A percentile compares a stretch with the other conserved stretches of the same genome.
Conservation (phyloP, 202 grass and related monocot genomes). For the Eragrostis tef region DNA sequence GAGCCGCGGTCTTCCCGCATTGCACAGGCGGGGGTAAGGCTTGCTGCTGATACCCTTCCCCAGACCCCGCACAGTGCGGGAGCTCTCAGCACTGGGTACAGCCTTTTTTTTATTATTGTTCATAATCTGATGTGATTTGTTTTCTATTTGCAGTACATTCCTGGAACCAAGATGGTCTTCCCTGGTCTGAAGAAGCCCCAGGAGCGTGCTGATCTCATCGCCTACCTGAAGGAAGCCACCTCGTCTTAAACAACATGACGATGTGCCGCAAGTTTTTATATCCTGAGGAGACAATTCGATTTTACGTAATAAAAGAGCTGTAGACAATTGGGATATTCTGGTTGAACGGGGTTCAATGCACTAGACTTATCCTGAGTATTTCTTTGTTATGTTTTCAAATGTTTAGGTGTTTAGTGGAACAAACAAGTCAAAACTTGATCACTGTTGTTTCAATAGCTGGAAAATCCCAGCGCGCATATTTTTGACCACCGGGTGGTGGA, state of each 20-base stretch:
- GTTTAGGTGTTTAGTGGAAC: conserved; percentile 52
- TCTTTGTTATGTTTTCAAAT: conserved; percentile 41
- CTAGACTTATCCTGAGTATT: conserved; percentile 23
- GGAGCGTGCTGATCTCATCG: conserved; percentile 78
- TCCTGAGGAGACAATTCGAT: conserved; percentile 37
- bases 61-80: no score
- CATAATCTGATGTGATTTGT: neutral
- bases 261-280: neutral
- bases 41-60: no score
- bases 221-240: conserved; percentile 71
- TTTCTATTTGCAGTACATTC: conserved; percentile 72
- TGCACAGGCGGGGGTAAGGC: no score
- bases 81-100: no score
- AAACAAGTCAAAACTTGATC: conserved; percentile 25
- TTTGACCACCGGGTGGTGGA: conserved; percentile 44
- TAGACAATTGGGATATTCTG: conserved; percentile 30
- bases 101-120: neutral
- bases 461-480: conserved; percentile 52
- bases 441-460: conserved; percentile 45
- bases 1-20: no score
- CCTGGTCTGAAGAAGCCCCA: conserved; percentile 88
- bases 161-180: conserved; percentile 92
- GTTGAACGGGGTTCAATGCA: conserved; percentile 37
- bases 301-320: conserved; percentile 59
- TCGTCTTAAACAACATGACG: conserved; percentile 10